These are phyloP conservation scores for Trametes versicolor DNA, from an alignment of 1,284 basidiomycete genomes.

Conservation along the genomic window DNA sequence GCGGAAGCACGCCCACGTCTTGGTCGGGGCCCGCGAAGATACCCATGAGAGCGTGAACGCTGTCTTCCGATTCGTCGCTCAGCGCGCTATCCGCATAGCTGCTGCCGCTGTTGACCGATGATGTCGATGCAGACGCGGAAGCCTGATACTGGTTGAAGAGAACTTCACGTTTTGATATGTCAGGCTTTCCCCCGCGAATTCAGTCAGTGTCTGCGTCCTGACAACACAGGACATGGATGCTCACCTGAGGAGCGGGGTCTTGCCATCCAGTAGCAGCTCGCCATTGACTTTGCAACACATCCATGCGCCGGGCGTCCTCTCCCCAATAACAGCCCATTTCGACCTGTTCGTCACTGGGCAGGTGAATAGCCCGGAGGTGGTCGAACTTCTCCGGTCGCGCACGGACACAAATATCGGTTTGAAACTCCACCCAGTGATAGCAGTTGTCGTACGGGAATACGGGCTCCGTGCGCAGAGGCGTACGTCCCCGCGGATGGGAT, in stretches of 20 bases:
- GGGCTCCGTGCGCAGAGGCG: constrained; percentile 5
- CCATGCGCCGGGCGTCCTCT: no score
- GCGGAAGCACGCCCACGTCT: not conserved
- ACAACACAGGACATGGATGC: no score
- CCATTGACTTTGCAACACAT: no score
- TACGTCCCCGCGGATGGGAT: constrained; percentile 3
- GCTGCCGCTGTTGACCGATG: not conserved
- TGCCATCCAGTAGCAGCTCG: no score
- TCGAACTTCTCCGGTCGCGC: not conserved
- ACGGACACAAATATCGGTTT: not conserved
- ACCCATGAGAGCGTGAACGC: not conserved
- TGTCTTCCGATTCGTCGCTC: not conserved
- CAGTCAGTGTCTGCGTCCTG: not conserved
- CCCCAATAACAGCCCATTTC: not conserved
- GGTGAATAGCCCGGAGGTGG: not conserved
- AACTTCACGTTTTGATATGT: no score
- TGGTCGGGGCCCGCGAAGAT: not conserved
- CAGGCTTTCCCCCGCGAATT: not conserved
- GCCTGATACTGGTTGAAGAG: no score
- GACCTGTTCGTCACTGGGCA: not conserved
- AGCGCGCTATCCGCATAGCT: not conserved
- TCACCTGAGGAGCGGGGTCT: no score
- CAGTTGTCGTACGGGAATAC: constrained; percentile 13
- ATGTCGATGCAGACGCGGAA: not conserved
- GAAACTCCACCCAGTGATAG: constrained; percentile 6